These are phyloP conservation scores for Plasmodium falciparum DNA, from an alignment of 169 alveolate genomes.

Conservation along the genomic window DNA sequence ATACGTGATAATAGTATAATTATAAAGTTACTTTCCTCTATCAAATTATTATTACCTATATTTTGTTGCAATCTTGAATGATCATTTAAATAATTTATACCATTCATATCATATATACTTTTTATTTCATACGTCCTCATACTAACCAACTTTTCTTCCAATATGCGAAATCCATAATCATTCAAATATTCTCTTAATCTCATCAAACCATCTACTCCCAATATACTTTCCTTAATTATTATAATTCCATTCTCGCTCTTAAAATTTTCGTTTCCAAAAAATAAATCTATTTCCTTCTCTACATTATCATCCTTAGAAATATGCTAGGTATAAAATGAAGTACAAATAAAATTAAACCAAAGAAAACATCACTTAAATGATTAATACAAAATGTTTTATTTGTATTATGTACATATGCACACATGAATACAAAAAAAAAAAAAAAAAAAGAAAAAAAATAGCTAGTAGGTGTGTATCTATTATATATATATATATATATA, in stretches of 20 bases:
- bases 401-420: no score
- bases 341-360: neutral
- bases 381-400: no score
- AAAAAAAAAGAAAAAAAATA: neutral
- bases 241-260: slow-evolving; percentile 37
- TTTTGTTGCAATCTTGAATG: neutral
- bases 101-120: neutral
- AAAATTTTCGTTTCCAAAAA: slow-evolving; percentile 50
- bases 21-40: slow-evolving; percentile 7
- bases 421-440: neutral
- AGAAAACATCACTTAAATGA: neutral
- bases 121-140: slow-evolving; percentile 5
- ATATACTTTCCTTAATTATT: slow-evolving; percentile 9
- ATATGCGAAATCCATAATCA: slow-evolving; percentile 41
- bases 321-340: slow-evolving; percentile 50
- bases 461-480: no score
- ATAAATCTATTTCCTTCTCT: slow-evolving; percentile 66
- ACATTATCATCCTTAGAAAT: slow-evolving; percentile 38
- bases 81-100: neutral
- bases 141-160: slow-evolving; percentile 50
- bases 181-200: slow-evolving; percentile 33
- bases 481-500: neutral
- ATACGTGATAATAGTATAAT: slow-evolving; percentile 39
- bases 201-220: slow-evolving; percentile 16
- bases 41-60: neutral